Base-by-base conservation (phyloP, 106 monocot species). In the Iris macrosiphon region DNA sequence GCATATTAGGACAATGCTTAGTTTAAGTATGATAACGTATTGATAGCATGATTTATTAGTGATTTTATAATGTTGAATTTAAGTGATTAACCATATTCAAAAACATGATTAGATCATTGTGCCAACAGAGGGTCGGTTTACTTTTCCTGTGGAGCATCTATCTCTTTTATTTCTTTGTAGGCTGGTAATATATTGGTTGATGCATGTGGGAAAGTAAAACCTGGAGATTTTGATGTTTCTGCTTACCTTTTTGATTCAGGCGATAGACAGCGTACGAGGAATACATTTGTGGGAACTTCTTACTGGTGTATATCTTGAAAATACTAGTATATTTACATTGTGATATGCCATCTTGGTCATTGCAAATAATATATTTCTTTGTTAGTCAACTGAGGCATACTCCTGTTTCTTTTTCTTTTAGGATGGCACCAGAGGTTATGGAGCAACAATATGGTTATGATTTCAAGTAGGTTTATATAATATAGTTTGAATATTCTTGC, bases 101-200 rank as follows among this genome's bases (percentile, higher is more conserved):
- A n/a, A n/a, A n/a, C n/a, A n/a, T n/a, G n/a, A n/a, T n/a, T n/a
- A n/a, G n/a, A n/a, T n/a, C n/a, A n/a, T n/a, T n/a, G n/a, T n/a
- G n/a, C n/a, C n/a, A n/a, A n/a, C n/a, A n/a, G n/a, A n/a, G n/a
- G n/a, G n/a, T n/a, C n/a, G n/a, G n/a, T n/a, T n/a, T n/a, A n/a
- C n/a, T n/a, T n/a, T n/a, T n/a, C n/a, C n/a, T n/a, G n/a, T n/a
- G n/a, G n/a, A n/a, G n/a, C n/a, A n/a, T n/a, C n/a, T n/a, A n/a
- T n/a, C n/a, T n/a, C n/a, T n/a, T n/a, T n/a, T n/a, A n/a, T n/a
- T 35, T 35, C 10, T 35, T 35, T 6, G 10, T 22, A 91, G 91
- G 91, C 91, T 71, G 91, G 91, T 22, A 91, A 91, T 58, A 85
- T 91, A 37, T 63, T 91, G 22, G 61, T 91, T 55, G 91, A 85